Percentiles rank a stretch among this genome's conserved stretches.
Evolutionary conservation across 768 basidiomycete species (phyloP).

Genomic region (Russula lepida): DNA sequence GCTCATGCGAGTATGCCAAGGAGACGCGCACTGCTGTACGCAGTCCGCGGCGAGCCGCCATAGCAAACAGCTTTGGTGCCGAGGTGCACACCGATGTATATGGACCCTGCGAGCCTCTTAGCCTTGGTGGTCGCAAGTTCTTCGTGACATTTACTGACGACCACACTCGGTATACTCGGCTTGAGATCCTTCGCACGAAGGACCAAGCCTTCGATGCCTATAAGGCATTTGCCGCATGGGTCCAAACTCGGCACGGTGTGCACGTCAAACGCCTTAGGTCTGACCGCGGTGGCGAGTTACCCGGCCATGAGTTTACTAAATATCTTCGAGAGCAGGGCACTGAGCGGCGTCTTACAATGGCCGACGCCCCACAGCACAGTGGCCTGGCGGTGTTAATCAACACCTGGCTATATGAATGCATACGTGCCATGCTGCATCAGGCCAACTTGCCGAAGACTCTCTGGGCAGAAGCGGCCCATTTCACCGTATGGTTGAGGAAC

Average conservation of each 20-base stretch:
- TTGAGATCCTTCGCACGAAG: neutral
- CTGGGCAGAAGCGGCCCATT: constrained; percentile 10
- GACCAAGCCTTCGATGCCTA: too few relatives aligned
- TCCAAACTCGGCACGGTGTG: neutral
- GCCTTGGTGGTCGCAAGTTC: neutral
- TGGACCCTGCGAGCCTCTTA: neutral
- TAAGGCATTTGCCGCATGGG: too few relatives aligned
- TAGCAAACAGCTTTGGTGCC: neutral
- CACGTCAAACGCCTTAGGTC: neutral
- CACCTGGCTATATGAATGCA: constrained; percentile 29
- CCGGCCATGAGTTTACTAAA: neutral
- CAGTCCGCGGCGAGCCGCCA: neutral
- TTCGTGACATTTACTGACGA: neutral
- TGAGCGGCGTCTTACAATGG: neutral
- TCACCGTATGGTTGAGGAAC: constrained; percentile 33
- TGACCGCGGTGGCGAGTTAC: constrained; percentile 2
- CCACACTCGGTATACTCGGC: constrained; percentile 12
- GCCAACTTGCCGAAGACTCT: neutral
- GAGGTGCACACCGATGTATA: neutral
- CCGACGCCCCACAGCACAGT: constrained; percentile 23
- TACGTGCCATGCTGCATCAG: constrained; percentile 12
- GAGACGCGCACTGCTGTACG: neutral
- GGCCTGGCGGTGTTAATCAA: constrained; percentile 37
- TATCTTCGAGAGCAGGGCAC: neutral
- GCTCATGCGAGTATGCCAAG: constrained; percentile 35